phyloP scores from a whole-genome alignment of 1,284 basidiomycete species.

The Ceratobasidium sp. region DNA sequence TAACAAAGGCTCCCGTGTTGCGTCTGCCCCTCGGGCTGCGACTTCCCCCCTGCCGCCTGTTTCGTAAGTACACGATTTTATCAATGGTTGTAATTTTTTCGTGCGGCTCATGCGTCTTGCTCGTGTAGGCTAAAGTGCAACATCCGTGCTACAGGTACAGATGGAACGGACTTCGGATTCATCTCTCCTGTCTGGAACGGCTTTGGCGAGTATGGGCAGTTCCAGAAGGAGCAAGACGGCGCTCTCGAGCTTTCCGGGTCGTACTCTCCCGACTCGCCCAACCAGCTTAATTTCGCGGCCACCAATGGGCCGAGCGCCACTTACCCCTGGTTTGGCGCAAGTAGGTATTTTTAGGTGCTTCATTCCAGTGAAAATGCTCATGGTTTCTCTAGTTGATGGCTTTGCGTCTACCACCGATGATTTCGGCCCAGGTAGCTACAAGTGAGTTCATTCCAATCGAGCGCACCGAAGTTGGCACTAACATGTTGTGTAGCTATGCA shows the following conservation, averaged over 20 bases:
- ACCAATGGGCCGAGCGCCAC: background rate
- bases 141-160: constrained; percentile 2
- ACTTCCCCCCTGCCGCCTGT: constrained; percentile 7
- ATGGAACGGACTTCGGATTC: background rate
- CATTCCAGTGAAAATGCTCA: background rate
- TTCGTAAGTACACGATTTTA: constrained; percentile 21
- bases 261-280: background rate
- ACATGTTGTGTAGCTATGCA: background rate
- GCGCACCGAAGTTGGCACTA: background rate
- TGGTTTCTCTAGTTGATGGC: background rate
- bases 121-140: constrained; percentile 15
- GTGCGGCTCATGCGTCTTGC: background rate
- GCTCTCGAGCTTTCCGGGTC: constrained; percentile 5
- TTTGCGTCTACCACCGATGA: background rate
- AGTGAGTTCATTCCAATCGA: background rate
- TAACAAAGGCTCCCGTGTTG: constrained; percentile 5
- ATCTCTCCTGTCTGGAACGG: background rate
- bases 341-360: background rate
- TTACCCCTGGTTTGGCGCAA: background rate
- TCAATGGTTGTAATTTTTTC: background rate
- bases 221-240: background rate
- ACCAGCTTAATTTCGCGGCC: background rate
- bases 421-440: background rate
- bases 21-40: constrained; percentile 4
- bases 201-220: constrained; percentile 26